These are phyloP conservation scores for Ilex paraguariensis DNA, from an alignment of 305 asterid genomes.

Conservation along the genomic window DNA sequence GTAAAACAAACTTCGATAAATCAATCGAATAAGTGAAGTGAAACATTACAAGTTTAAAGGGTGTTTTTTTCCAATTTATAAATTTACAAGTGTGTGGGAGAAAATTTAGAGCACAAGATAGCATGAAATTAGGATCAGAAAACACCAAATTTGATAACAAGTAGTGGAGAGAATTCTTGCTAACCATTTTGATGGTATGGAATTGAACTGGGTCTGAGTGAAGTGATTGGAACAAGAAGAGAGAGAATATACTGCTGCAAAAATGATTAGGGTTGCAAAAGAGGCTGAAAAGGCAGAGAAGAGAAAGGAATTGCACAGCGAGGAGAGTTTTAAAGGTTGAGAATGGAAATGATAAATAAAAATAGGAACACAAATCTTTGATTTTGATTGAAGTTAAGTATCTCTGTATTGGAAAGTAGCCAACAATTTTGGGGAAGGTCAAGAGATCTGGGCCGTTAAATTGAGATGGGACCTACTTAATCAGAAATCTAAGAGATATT, in stretches of 20 bases:
- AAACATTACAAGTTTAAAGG: too few species aligned
- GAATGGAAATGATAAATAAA: conserved; percentile 1
- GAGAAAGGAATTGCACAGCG: conserved; percentile 9
- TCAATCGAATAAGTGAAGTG: too few species aligned
- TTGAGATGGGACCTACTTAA: conserved; percentile 25
- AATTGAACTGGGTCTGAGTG: background rate
- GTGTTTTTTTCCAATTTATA: too few species aligned
- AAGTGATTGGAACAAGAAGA: background rate
- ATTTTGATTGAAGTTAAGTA: background rate
- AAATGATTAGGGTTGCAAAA: background rate
- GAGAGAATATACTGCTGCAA: background rate
- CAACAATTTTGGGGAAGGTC: conserved; percentile 27
- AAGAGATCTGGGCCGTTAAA: conserved; percentile 18
- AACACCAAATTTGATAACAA: background rate
- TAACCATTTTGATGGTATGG: background rate
- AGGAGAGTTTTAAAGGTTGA: conserved; percentile 20
- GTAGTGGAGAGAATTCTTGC: background rate
- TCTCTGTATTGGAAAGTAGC: conserved; percentile 5
- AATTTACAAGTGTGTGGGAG: too few species aligned
- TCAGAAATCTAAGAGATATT: background rate
- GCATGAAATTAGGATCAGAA: too few species aligned
- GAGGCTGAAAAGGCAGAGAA: background rate
- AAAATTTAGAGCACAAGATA: too few species aligned
- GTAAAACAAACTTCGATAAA: conserved; percentile 4
- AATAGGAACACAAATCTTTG: background rate